Conservation (phyloP, 129 eudicot genomes). For the Deinandra increscens region DNA sequence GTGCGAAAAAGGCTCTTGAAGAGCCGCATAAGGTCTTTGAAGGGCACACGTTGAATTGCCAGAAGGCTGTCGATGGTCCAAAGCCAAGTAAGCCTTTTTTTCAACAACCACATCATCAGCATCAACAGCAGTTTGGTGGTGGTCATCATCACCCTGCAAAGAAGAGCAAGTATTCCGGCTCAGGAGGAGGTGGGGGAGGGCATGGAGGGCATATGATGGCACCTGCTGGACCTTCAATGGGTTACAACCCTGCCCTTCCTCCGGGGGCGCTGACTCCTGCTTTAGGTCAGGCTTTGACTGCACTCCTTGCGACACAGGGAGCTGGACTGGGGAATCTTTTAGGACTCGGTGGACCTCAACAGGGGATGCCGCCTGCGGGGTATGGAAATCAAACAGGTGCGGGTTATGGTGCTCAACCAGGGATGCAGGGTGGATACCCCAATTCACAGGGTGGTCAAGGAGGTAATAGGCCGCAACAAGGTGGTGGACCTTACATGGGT, state of each 20-base stretch:
- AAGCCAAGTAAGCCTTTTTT: constrained; percentile 48
- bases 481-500: constrained; percentile 78
- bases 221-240: constrained; percentile 55
- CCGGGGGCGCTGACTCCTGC: constrained; percentile 60
- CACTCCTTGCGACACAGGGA: constrained; percentile 79
- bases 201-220: constrained; percentile 91
- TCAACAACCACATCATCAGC: constrained; percentile 40
- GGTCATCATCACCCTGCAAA: constrained; percentile 50
- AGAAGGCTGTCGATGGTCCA: constrained; percentile 89
- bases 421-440: constrained; percentile 48
- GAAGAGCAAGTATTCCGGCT: constrained; percentile 57
- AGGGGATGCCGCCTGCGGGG: constrained; percentile 62
- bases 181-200: constrained; percentile 30
- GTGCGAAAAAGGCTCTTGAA: constrained; percentile 81
- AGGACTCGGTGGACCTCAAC: constrained; percentile 67
- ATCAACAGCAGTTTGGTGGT: constrained; percentile 45
- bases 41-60: constrained; percentile 79
- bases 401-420: constrained; percentile 63
- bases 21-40: constrained; percentile 90
- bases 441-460: constrained; percentile 81
- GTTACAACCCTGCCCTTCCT: constrained; percentile 59
- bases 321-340: constrained; percentile 80
- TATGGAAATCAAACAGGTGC: constrained; percentile 61
- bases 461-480: constrained; percentile 68
- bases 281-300: constrained; percentile 91